phyloP scores from a whole-genome alignment of 2,329 filamentous ascomycete species.

The Botrytis hyacinthi region DNA sequence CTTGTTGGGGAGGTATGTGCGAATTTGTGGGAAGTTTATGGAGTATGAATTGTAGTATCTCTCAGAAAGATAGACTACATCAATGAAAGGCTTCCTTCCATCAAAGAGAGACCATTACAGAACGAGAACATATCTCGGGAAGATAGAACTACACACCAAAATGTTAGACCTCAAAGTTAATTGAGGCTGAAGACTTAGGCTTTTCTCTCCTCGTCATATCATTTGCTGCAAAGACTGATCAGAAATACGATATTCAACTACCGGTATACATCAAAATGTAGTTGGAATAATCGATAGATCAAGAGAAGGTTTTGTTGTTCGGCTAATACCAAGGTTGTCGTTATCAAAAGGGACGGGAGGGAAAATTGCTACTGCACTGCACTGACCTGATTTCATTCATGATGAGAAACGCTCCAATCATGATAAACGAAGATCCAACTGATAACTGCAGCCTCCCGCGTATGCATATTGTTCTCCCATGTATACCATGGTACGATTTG shows the following conservation, averaged over 20 bases:
- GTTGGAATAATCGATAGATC: neutral
- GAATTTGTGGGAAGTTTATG: neutral
- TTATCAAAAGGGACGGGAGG: neutral
- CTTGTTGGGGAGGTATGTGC: neutral
- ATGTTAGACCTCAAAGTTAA: neutral
- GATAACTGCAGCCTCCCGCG: neutral
- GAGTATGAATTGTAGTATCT: neutral
- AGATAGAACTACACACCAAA: neutral
- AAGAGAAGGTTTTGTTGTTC: neutral
- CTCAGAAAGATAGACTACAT: neutral
- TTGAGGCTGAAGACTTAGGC: neutral
- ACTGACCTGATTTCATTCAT: neutral
- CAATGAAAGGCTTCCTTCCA: neutral
- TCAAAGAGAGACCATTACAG: neutral
- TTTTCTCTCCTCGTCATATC: too few species aligned
- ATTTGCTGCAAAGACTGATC: neutral
- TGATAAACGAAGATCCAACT: neutral
- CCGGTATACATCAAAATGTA: neutral
- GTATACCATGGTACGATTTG: neutral
- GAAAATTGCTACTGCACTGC: neutral
- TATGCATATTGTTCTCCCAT: neutral
- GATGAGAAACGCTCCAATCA: neutral
- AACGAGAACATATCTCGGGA: neutral
- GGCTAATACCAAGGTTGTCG: conserved; percentile 1
- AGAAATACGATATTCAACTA: neutral